These are phyloP conservation scores for Phytophthora ramorum DNA, from an alignment of 352 stramenopile genomes.

Conservation along the genomic window DNA sequence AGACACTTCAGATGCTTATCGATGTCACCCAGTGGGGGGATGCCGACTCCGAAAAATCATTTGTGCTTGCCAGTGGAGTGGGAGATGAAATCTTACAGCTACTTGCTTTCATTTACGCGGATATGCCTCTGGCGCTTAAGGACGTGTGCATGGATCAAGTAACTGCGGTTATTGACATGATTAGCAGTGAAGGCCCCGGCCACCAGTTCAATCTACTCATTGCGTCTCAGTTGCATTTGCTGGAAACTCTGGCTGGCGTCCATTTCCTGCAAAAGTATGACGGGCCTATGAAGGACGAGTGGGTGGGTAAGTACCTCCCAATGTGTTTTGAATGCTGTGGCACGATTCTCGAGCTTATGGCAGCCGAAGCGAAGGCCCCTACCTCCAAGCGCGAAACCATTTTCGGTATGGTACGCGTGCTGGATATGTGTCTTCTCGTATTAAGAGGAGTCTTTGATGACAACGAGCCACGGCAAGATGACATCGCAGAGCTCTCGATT, in stretches of 20 bases:
- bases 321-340: conserved; percentile 77
- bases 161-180: conserved; percentile 48
- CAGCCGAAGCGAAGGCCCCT: conserved; percentile 16
- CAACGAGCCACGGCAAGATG: conserved; percentile 41
- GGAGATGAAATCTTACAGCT: conserved; percentile 49
- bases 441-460: conserved; percentile 66
- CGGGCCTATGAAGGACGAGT: conserved; percentile 56
- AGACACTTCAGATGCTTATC: conserved; percentile 47
- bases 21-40: conserved; percentile 42
- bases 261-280: conserved; percentile 56
- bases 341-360: conserved; percentile 62
- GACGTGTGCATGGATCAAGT: conserved; percentile 52
- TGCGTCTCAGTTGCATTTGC: conserved; percentile 48
- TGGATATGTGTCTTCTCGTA: conserved; percentile 68
- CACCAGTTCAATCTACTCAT: conserved; percentile 52
- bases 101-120: conserved; percentile 53
- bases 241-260: conserved; percentile 50
- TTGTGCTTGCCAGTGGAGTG: conserved; percentile 37
- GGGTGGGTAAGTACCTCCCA: conserved; percentile 63
- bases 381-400: conserved; percentile 22
- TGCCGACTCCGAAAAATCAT: conserved; percentile 1
- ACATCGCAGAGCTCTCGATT: conserved; percentile 39
- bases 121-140: conserved; percentile 48
- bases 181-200: conserved; percentile 61
- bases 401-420: conserved; percentile 55